Percentiles rank a stretch among this genome's conserved stretches.
These are phyloP conservation scores for Larix kaempferi DNA, from an alignment of 75 land plant genomes.

Conservation along the genomic window DNA sequence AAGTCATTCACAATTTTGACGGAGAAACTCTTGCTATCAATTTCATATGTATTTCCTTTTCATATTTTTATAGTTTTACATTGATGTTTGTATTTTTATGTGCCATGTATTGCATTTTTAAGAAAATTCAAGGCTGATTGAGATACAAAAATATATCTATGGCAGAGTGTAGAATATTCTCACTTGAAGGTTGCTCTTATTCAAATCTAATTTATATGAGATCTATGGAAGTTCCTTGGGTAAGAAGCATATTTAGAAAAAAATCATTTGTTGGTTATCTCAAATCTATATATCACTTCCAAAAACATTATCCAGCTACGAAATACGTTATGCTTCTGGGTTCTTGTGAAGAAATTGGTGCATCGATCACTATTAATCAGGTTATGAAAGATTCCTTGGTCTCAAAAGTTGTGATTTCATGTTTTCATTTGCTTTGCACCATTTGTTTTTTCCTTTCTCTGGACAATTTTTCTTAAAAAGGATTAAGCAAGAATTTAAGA, in stretches of 20 bases:
- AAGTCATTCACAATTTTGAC: conserved; percentile 51
- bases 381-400: conserved; percentile 18
- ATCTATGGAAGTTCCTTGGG: conserved; percentile 65
- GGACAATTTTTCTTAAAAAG: neutral
- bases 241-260: conserved; percentile 60
- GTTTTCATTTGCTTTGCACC: neutral
- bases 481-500: neutral
- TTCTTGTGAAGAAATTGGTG: conserved; percentile 83
- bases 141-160: conserved; percentile 12
- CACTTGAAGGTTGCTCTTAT: conserved; percentile 72
- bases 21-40: conserved; percentile 15
- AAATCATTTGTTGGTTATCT: conserved; percentile 54
- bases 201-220: conserved; percentile 67
- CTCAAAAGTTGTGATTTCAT: neutral
- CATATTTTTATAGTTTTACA: neutral
- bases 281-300: conserved; percentile 48
- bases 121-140: neutral
- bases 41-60: conserved; percentile 7
- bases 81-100: neutral
- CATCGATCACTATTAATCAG: conserved; percentile 79
- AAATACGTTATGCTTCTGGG: conserved; percentile 72
- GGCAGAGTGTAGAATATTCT: conserved; percentile 51
- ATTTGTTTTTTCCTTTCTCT: conserved; percentile 2
- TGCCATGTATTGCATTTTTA: neutral
- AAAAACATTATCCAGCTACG: conserved; percentile 54